Conservation (phyloP, 2,329 filamentous ascomycete species). For the Fusarium lyarnte region DNA sequence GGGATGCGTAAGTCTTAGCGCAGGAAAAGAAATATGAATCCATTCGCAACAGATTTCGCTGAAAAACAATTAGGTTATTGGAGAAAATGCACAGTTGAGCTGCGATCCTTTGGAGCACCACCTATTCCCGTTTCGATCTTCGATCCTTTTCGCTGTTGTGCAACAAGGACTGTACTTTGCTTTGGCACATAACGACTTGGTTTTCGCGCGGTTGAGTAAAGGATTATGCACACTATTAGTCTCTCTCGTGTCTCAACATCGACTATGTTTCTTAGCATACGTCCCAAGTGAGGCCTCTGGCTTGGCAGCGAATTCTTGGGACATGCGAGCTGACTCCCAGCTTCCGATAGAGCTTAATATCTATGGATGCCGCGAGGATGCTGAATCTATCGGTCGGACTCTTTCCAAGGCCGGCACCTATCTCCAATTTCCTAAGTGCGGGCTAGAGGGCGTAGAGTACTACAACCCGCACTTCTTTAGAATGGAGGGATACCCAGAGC, state of each 20-base stretch:
- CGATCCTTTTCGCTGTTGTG: rapidly evolving
- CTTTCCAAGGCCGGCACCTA: rapidly evolving
- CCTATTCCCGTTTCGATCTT: neutral
- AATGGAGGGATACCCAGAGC: rapidly evolving
- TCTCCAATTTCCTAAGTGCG: rapidly evolving
- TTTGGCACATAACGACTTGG: rapidly evolving
- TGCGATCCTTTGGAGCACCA: neutral
- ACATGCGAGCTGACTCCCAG: rapidly evolving
- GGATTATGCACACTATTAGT: rapidly evolving
- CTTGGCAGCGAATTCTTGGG: rapidly evolving
- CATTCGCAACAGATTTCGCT: rapidly evolving
- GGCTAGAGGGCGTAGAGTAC: rapidly evolving
- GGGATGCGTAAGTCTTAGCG: neutral
- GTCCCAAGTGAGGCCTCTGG: neutral
- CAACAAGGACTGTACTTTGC: rapidly evolving
- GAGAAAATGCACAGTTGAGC: neutral
- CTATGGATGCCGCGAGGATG: rapidly evolving
- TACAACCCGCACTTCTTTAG: neutral
- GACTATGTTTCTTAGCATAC: rapidly evolving
- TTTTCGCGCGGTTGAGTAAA: rapidly evolving
- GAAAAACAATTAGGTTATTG: rapidly evolving
- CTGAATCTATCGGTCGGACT: rapidly evolving
- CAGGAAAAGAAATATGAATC: rapidly evolving
- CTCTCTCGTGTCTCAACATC: rapidly evolving
- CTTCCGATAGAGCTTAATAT: neutral